phyloP scores from a whole-genome alignment of 2,329 filamentous ascomycete species.

The Neopestalotiopsis sp. region DNA sequence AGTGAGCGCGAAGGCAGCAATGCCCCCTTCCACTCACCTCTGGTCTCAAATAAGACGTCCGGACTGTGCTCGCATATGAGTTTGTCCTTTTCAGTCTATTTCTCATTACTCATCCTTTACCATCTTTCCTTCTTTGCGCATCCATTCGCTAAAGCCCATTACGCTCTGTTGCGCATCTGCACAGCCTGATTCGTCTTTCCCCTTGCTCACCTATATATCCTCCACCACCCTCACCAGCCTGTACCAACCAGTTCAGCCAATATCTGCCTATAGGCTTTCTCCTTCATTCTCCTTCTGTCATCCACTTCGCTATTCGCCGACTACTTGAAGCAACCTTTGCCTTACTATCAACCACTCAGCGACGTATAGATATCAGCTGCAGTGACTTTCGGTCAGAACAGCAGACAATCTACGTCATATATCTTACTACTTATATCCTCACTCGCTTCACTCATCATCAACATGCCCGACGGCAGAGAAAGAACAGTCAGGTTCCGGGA shows the following conservation, averaged over 20 bases:
- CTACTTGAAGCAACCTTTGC: constrained; percentile 1
- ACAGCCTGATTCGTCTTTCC: constrained; percentile 12
- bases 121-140: constrained; percentile 6
- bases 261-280: constrained; percentile 19
- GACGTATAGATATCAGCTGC: constrained; percentile 11
- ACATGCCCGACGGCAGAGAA: constrained; percentile 11
- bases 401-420: constrained; percentile 11
- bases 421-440: background rate
- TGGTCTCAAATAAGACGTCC: constrained; percentile 17
- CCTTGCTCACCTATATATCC: constrained; percentile 21
- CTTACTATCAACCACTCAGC: background rate
- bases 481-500: constrained; percentile 19
- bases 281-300: background rate
- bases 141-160: background rate
- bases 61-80: constrained; percentile 17
- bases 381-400: constrained; percentile 11
- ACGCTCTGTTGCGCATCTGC: constrained; percentile 19
- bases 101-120: constrained; percentile 10
- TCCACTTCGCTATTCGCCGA: constrained; percentile 5
- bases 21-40: constrained; percentile 17
- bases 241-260: background rate
- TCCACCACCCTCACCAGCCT: constrained; percentile 15
- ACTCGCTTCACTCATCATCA: background rate
- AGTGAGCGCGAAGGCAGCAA: constrained; percentile 22
- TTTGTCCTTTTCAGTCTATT: constrained; percentile 7